Percentiles rank a stretch among this genome's conserved stretches.
Conservation (phyloP, 805 yeast genomes). For the Isabelozyma rhagii region DNA sequence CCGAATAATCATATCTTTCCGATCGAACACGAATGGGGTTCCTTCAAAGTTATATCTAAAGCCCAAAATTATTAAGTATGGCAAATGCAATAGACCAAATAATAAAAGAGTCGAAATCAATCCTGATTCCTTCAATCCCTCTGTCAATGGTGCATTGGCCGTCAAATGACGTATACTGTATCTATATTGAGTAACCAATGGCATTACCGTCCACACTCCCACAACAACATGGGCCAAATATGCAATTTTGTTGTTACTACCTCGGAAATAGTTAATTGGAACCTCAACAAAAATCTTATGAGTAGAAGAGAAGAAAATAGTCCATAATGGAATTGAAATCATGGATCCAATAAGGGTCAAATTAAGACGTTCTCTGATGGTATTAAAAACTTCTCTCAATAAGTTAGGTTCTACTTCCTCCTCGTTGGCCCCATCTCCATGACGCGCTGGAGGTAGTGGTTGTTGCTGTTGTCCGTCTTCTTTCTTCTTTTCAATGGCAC, state of each 20-base stretch:
- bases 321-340: neutral
- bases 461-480: neutral
- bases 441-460: neutral
- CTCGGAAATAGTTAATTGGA: neutral
- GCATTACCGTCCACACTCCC: neutral
- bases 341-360: neutral
- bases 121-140: neutral
- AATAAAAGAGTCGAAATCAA: neutral
- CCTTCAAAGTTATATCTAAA: neutral
- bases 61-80: neutral
- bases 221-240: neutral
- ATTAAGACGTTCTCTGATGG: neutral
- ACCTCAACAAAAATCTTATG: neutral
- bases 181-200: neutral
- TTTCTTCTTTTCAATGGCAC: neutral
- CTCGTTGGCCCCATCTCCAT: slow-evolving; percentile 11
- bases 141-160: neutral
- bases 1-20: neutral
- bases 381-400: neutral
- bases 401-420: neutral
- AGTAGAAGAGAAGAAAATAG: neutral
- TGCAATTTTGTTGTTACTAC: neutral
- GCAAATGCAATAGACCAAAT: neutral
- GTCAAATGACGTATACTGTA: neutral
- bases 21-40: neutral